Evolutionary conservation across 768 basidiomycete genomes (phyloP).

Genomic region (Tylopilus sp.): DNA sequence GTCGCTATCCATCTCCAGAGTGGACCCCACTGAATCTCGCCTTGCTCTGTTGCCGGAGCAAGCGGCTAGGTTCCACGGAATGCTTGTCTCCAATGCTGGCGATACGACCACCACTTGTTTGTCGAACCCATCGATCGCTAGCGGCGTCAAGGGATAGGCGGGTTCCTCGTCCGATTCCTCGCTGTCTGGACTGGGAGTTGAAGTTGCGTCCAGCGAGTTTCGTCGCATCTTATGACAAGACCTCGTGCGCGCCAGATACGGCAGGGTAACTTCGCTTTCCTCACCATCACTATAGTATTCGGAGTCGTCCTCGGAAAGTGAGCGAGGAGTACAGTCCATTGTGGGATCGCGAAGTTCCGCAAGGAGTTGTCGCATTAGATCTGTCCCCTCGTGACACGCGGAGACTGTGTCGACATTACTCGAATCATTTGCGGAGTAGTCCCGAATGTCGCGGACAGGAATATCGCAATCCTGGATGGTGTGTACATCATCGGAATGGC

Average conservation of each 20-base stretch:
- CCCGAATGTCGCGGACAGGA: not conserved
- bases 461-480: not conserved
- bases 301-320: constrained; percentile 7
- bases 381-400: not conserved
- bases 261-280: not conserved
- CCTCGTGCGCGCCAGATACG: not conserved
- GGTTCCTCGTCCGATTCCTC: constrained; percentile 2
- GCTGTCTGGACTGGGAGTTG: not conserved
- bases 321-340: constrained; percentile 3
- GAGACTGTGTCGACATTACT: not conserved
- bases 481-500: too few relatives aligned
- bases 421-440: not conserved
- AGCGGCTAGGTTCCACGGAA: too few relatives aligned
- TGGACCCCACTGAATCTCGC: not conserved
- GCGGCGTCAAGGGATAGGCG: constrained; percentile 9
- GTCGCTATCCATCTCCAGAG: not conserved
- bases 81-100: too few relatives aligned
- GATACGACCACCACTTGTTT: too few relatives aligned
- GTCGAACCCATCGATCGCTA: too few relatives aligned
- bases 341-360: constrained; percentile 11
- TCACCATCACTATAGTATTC: not conserved
- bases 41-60: too few relatives aligned
- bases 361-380: constrained; percentile 17
- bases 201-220: constrained; percentile 1
- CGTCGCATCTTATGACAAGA: not conserved